A percentile compares a stretch with the other conserved stretches of the same genome.
Conservation (phyloP, 257 asterid genomes). For the Forsythia suspensa region DNA sequence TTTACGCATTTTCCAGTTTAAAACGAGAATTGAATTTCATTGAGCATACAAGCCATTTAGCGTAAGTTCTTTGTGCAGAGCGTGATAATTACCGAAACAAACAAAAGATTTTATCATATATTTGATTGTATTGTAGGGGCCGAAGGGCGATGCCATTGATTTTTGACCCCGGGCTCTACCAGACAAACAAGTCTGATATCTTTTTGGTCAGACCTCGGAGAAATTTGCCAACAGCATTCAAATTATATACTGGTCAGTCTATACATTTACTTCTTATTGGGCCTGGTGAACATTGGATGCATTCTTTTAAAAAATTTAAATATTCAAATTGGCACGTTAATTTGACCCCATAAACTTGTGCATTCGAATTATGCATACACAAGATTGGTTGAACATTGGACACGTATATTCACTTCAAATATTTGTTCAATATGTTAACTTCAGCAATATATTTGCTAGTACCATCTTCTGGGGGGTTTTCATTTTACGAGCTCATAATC, state of each 20-base stretch:
- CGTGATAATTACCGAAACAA: neutral
- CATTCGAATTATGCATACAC: too few species aligned
- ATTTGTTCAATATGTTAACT: neutral
- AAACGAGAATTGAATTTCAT: conserved; percentile 61
- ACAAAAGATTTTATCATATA: neutral
- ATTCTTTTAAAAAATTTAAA: neutral
- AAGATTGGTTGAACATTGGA: too few species aligned
- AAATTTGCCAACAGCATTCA: conserved; percentile 65
- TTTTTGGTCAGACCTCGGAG: conserved; percentile 59
- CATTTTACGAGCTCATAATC: neutral
- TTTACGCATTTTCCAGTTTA: conserved; percentile 49
- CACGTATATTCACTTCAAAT: neutral
- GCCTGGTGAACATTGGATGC: neutral
- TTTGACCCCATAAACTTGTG: too few species aligned
- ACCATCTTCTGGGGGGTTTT: neutral
- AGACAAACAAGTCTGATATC: conserved; percentile 61
- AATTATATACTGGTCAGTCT: conserved; percentile 65
- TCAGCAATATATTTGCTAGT: neutral
- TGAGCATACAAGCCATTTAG: conserved; percentile 69
- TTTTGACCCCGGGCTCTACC: conserved; percentile 80
- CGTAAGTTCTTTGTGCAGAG: conserved; percentile 40
- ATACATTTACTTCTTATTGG: neutral
- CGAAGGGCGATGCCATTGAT: conserved; percentile 81
- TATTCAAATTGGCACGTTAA: too few species aligned
- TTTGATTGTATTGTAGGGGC: conserved; percentile 38